Conservation (phyloP, 495 filamentous ascomycete genomes). For the Aspergillus avenaceus region DNA sequence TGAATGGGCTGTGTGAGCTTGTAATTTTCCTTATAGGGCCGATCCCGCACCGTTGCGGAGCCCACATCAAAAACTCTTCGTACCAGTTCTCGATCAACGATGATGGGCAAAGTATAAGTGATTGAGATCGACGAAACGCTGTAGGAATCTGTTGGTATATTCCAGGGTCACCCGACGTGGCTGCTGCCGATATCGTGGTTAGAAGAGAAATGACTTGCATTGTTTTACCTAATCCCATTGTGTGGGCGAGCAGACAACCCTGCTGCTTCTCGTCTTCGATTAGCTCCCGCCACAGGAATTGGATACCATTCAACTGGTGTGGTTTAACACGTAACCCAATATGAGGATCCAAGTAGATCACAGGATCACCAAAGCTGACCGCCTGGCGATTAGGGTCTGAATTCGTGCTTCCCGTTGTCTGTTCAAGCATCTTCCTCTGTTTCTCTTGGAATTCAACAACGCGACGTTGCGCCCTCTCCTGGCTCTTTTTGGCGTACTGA, state of each 20-base stretch:
- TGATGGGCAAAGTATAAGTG: slow-evolving; percentile 72
- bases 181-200: slow-evolving; percentile 64
- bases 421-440: slow-evolving; percentile 45
- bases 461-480: slow-evolving; percentile 42
- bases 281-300: slow-evolving; percentile 87
- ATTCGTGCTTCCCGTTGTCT: slow-evolving; percentile 35
- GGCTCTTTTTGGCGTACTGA: slow-evolving; percentile 40
- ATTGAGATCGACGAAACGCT: slow-evolving; percentile 55
- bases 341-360: slow-evolving; percentile 47
- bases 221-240: slow-evolving; percentile 93
- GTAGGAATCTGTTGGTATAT: slow-evolving; percentile 64
- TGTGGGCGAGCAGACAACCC: slow-evolving; percentile 84
- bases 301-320: slow-evolving; percentile 67
- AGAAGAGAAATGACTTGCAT: slow-evolving; percentile 85
- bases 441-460: slow-evolving; percentile 42
- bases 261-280: slow-evolving; percentile 53
- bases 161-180: slow-evolving; percentile 49
- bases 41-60: slow-evolving; percentile 42
- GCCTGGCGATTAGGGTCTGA: slow-evolving; percentile 47
- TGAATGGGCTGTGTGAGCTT: slow-evolving; percentile 11
- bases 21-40: slow-evolving; percentile 51
- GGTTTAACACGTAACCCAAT: slow-evolving; percentile 49
- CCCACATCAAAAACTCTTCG: slow-evolving; percentile 72
- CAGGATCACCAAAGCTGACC: slow-evolving; percentile 65
- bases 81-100: slow-evolving; percentile 76